These are phyloP conservation scores for Smithsoniella earleae DNA, from an alignment of 163 green algal genomes.

Conservation along the genomic window DNA sequence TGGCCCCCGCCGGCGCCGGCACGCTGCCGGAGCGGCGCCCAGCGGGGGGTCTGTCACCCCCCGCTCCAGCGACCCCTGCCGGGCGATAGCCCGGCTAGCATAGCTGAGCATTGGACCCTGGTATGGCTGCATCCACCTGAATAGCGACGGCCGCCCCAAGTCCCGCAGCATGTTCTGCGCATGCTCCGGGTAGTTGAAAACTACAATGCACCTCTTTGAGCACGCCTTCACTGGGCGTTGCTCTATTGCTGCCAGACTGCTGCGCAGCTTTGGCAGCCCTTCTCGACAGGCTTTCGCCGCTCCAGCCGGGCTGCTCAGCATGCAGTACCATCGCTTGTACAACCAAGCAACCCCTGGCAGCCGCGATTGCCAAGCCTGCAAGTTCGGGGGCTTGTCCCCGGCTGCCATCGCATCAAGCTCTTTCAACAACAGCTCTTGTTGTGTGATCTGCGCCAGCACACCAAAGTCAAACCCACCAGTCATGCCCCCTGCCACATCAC, in stretches of 20 bases:
- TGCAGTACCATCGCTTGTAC: background rate
- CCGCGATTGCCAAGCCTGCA: background rate
- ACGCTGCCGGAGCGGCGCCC: too few relatives aligned
- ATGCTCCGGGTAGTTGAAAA: conserved; percentile 23
- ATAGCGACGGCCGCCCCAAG: too few relatives aligned
- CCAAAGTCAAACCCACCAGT: background rate
- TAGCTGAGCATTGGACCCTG: too few relatives aligned
- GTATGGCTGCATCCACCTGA: too few relatives aligned
- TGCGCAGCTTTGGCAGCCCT: background rate
- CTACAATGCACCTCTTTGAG: conserved; percentile 8
- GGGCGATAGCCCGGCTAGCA: too few relatives aligned
- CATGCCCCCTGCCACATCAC: too few relatives aligned
- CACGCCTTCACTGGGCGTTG: background rate
- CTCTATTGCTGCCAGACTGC: background rate
- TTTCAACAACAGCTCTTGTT: background rate
- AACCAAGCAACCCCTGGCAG: background rate
- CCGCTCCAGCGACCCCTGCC: background rate
- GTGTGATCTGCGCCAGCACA: background rate
- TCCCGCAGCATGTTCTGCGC: background rate
- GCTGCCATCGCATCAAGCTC: background rate
- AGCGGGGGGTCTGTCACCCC: background rate
- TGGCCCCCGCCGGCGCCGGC: background rate
- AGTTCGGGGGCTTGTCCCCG: background rate
- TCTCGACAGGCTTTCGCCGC: background rate
- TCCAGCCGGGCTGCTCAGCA: background rate